Percentiles rank a stretch among this genome's conserved stretches.
These are phyloP conservation scores for Gossypium aridum DNA, from an alignment of 441 rosid species.

Conservation along the genomic window DNA sequence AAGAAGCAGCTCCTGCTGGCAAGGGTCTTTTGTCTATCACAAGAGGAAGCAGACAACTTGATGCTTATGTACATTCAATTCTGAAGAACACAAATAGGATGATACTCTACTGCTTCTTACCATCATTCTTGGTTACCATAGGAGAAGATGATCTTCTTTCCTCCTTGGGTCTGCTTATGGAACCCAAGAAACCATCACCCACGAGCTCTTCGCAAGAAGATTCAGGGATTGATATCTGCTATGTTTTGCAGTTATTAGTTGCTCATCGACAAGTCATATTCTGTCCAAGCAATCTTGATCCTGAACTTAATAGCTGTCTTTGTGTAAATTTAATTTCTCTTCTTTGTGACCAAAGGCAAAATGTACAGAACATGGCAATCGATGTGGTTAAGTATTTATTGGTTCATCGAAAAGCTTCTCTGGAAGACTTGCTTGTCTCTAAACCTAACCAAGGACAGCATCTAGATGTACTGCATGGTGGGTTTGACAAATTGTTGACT, in stretches of 20 bases:
- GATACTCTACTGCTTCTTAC: conserved; percentile 92
- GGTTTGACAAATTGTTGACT: conserved; percentile 90
- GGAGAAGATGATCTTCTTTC: conserved; percentile 92
- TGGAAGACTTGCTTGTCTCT: conserved; percentile 90
- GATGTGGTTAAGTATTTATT: conserved; percentile 81
- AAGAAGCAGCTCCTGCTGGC: conserved; percentile 84
- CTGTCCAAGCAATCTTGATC: conserved; percentile 95
- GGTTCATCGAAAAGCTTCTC: conserved; percentile 83
- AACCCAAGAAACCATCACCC: conserved; percentile 57
- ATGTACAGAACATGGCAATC: conserved; percentile 78
- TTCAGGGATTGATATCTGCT: conserved; percentile 73
- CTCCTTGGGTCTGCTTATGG: conserved; percentile 68
- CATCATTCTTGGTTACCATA: conserved; percentile 74
- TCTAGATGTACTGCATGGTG: conserved; percentile 82
- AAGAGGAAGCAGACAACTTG: conserved; percentile 88
- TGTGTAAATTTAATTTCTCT: conserved; percentile 88
- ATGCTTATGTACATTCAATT: conserved; percentile 86
- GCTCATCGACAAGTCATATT: conserved; percentile 88
- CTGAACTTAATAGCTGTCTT: conserved; percentile 91
- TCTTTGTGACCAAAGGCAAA: conserved; percentile 76
- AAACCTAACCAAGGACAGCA: conserved; percentile 85
- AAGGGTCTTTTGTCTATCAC: conserved; percentile 86
- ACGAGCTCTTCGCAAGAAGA: conserved; percentile 58
- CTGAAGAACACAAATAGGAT: conserved; percentile 89
- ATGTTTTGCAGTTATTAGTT: conserved; percentile 83